Percentiles rank a stretch among this genome's conserved stretches.
These are phyloP conservation scores for Hamamelis virginiana DNA, from an alignment of 164 flowering plant genomes.

Conservation along the genomic window DNA sequence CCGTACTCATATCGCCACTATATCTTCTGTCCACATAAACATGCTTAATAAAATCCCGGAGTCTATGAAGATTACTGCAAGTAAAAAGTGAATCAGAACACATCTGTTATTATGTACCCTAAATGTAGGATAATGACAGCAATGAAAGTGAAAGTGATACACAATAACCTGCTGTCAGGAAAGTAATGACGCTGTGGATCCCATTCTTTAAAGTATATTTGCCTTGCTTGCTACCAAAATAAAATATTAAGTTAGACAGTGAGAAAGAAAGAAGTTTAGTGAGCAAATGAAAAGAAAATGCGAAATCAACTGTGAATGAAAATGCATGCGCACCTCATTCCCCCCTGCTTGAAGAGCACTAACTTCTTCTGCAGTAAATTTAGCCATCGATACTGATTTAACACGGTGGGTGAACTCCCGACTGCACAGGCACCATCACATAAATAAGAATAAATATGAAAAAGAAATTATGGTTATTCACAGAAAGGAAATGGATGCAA, in stretches of 20 bases:
- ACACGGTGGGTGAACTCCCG: constrained; percentile 73
- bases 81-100: constrained; percentile 12
- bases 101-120: neutral
- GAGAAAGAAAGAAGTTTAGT: neutral
- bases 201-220: constrained; percentile 61
- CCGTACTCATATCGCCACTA: constrained; percentile 39
- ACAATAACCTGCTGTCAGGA: constrained; percentile 54
- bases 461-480: neutral
- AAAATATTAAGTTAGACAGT: neutral
- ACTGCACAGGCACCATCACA: constrained; percentile 25
- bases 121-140: no score
- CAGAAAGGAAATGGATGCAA: neutral
- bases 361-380: constrained; percentile 53
- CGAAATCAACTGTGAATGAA: neutral
- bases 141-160: neutral
- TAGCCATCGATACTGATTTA: constrained; percentile 69
- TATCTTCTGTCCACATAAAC: constrained; percentile 60
- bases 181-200: constrained; percentile 45
- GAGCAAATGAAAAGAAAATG: neutral
- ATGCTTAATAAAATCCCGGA: constrained; percentile 62
- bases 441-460: neutral
- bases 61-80: constrained; percentile 46
- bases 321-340: constrained; percentile 47
- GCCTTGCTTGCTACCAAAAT: constrained; percentile 47
- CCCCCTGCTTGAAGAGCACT: constrained; percentile 67